Conservation (phyloP, 78 protist species). For the Dictyostelium purpureum region DNA sequence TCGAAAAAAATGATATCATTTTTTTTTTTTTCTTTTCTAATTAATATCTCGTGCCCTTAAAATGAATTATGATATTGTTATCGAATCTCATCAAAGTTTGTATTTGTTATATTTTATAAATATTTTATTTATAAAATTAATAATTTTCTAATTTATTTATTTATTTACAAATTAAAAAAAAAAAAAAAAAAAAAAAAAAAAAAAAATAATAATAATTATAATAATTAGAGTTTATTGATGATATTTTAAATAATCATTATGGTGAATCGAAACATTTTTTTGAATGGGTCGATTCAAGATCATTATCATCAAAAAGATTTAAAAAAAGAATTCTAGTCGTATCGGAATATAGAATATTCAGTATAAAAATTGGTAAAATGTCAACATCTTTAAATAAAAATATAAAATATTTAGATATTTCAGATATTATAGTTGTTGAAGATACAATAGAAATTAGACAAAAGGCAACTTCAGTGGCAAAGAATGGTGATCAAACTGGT, state of each 20-base stretch:
- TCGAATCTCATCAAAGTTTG: too few species aligned
- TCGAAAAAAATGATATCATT: too few species aligned
- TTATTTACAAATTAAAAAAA: neutral
- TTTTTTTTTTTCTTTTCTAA: too few species aligned
- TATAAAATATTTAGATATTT: slow-evolving; percentile 30
- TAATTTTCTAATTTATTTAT: too few species aligned
- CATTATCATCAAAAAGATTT: slow-evolving; percentile 34
- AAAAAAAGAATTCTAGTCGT: slow-evolving; percentile 34
- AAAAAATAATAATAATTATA: neutral
- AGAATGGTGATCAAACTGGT: slow-evolving; percentile 26
- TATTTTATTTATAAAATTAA: too few species aligned
- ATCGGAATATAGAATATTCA: slow-evolving; percentile 14
- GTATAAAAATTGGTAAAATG: slow-evolving; percentile 29
- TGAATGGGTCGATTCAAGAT: slow-evolving; percentile 55
- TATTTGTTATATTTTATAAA: too few species aligned
- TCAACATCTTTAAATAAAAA: slow-evolving; percentile 17
- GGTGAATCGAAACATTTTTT: neutral
- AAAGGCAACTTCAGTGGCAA: neutral
- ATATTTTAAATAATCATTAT: neutral
- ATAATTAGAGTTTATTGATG: neutral
- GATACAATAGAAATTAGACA: slow-evolving; percentile 46
- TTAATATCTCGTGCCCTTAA: too few species aligned
- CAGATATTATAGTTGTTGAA: slow-evolving; percentile 20
- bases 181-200: neutral
- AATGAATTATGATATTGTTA: too few species aligned